Evolutionary conservation across 2,329 filamentous ascomycete species (phyloP), one percentile per base, ranked within the genome.

Genomic region (Polychaeton citri): DNA sequence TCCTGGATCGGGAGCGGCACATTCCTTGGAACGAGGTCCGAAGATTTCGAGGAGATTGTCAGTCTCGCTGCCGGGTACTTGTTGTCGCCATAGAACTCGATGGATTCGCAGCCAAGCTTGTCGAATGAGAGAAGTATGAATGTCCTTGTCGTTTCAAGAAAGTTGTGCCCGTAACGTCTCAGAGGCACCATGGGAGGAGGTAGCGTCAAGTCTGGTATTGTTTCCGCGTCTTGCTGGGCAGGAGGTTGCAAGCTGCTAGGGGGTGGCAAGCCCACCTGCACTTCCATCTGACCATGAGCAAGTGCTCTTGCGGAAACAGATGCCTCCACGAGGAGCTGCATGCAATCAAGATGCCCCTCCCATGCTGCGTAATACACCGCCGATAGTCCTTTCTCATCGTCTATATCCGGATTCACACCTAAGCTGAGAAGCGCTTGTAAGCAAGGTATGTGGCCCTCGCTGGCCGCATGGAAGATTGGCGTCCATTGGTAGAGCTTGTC

Each of bases 401-500:
- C 63, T 37, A 86, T 81, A 44, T 78, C 79, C 1, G 81, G 73
- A 49, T 92, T 76, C 3, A 81, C 87, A 6, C 81, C 80, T 43
- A 81, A 75, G 36, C 85, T 75, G 8, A 98, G 68, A 3, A 98
- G 68, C 1, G 79, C 82, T 46, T 85, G 74, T 30, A 98, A 66
- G 52, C 87, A 95, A 18, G 81, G 77, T 2, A 95, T 81, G 54
- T 94, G 92, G 16, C 90, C 90, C 63, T 98, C 90, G 54, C 87
- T 94, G 7, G 90, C 90, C 2, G 90, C 88, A 56, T 98, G 88
- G 38, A 98, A 90, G 4, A 98, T 68, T 0, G 90, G 87, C 2
- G 90, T 96, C 90, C 90, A 98, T 41, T 88, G 85, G 49, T 96
- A 96, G 12, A 98, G 69, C 60, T 94, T 96, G 59, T 98, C 90